Evolutionary conservation across 306 rosid genomes (phyloP), one percentile per base, ranked within the genome.

Genomic region (Gastrolobium bilobum): DNA sequence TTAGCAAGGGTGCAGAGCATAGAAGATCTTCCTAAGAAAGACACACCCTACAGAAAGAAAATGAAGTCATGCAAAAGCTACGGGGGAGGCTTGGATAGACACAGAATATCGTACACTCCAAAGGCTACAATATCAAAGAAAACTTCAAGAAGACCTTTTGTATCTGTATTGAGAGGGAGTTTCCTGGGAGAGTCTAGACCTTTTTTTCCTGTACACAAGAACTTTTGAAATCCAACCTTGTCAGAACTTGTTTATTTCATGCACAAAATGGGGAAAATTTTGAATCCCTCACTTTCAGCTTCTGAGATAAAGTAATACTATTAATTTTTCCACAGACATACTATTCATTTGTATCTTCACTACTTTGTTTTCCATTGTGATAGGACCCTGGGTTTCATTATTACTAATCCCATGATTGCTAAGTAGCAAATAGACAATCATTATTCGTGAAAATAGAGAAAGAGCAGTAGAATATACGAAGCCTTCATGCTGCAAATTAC

Each of bases 11-110:
- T 81, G 7, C 66, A 78, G 64, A 88, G 85, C 79, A 77, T 88
- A 52, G 96, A 87, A 60, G 97, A 95, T 90, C 87, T 95, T 72
- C 86, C 86, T 1, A 95, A 95, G 84, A 94, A 84, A 80, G 85
- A 34, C 2, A 74, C 50, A 77, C 80, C 83, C 48, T 65, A 38
- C 20, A 89, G 76, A 66, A 90, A 81, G 79, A 92, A 70, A 77
- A 80, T 83, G 76, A 92, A 88, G 79, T 68, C 91, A 84, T 88
- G 91, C 88, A 89, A 89, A 79, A 90, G 89, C 79, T 89, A 68
- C 71, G 93, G 75, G n/a, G 92, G 90, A 46, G 87, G 79, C 10
- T 88, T 88, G 78, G 90, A 92, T 62, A 66, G 74, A 47, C 86
- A 83, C 10, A 87, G 59, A 71, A 78, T 77, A 52, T 68, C 65